These are phyloP conservation scores for Ettlia oleoabundans DNA, from an alignment of 139 green algal genomes.

Conservation along the genomic window DNA sequence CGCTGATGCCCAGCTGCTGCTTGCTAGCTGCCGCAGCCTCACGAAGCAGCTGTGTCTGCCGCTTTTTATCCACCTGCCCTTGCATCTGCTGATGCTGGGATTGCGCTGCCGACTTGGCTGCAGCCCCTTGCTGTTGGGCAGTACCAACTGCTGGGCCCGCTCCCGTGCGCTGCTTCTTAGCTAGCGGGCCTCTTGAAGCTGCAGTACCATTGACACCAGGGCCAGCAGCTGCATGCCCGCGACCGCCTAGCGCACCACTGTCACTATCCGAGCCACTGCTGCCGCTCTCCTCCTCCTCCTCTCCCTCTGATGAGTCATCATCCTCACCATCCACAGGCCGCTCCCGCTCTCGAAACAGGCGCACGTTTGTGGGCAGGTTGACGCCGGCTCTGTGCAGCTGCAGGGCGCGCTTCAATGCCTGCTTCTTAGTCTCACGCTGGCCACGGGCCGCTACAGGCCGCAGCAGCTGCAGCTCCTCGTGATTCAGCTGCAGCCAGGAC, in stretches of 20 bases:
- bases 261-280: slow-evolving; percentile 23
- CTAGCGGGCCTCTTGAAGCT: neutral
- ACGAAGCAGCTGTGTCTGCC: neutral
- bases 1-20: slow-evolving; percentile 27
- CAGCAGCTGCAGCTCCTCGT: slow-evolving; percentile 53
- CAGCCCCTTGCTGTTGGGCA: too few species aligned
- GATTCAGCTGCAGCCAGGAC: slow-evolving; percentile 10
- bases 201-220: neutral
- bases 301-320: neutral
- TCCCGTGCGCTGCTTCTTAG: slow-evolving; percentile 14
- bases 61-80: neutral
- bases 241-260: neutral
- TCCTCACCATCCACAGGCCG: neutral
- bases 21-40: neutral
- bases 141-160: neutral
- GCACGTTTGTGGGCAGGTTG: slow-evolving; percentile 11
- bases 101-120: too few species aligned
- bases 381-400: slow-evolving; percentile 68
- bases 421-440: slow-evolving; percentile 75
- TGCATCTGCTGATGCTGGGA: too few species aligned
- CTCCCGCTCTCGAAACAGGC: slow-evolving; percentile 22
- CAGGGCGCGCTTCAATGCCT: slow-evolving; percentile 69
- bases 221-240: neutral
- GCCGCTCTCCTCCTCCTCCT: neutral
- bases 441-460: slow-evolving; percentile 64